Evolutionary conservation across 371 early-diverging fungal species (phyloP).

Genomic region (Actinomortierella wolfii): DNA sequence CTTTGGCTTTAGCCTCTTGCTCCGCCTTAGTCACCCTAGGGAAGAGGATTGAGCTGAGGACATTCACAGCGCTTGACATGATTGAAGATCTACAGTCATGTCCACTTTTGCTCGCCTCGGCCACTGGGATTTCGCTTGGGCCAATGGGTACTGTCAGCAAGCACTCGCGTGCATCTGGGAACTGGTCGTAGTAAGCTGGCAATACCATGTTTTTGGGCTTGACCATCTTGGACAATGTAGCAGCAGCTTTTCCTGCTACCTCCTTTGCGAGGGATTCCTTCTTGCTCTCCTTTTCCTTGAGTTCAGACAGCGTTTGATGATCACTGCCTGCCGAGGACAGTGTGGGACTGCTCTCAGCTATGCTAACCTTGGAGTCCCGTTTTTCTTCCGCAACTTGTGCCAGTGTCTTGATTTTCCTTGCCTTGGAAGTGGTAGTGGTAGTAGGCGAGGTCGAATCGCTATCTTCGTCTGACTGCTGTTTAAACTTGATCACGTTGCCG

Average conservation of each 20-base stretch:
- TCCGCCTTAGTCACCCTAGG: conserved; percentile 1
- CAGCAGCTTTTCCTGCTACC: conserved; percentile 9
- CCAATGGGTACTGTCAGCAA: conserved; percentile 5
- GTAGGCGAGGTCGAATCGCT: not conserved
- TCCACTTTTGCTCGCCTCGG: too few species aligned
- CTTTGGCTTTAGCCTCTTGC: not conserved
- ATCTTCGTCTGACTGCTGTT: not conserved
- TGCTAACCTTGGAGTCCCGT: not conserved
- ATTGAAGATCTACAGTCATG: not conserved
- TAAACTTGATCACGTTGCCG: conserved; percentile 21
- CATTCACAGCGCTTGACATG: conserved; percentile 23
- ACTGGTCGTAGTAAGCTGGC: conserved; percentile 42
- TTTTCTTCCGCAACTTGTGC: not conserved
- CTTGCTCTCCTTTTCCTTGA: not conserved
- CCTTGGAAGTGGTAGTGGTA: not conserved
- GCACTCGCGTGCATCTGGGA: conserved; percentile 26
- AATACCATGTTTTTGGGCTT: conserved; percentile 22
- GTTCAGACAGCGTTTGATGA: not conserved
- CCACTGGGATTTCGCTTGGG: too few species aligned
- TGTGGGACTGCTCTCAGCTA: not conserved
- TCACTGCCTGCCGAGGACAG: conserved; percentile 1
- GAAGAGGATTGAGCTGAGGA: conserved; percentile 16
- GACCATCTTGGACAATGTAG: conserved; percentile 22
- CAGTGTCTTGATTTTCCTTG: not conserved
- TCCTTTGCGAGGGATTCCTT: not conserved